Conservation (phyloP, 306 rosid species). For the Trifolium subterraneum region DNA sequence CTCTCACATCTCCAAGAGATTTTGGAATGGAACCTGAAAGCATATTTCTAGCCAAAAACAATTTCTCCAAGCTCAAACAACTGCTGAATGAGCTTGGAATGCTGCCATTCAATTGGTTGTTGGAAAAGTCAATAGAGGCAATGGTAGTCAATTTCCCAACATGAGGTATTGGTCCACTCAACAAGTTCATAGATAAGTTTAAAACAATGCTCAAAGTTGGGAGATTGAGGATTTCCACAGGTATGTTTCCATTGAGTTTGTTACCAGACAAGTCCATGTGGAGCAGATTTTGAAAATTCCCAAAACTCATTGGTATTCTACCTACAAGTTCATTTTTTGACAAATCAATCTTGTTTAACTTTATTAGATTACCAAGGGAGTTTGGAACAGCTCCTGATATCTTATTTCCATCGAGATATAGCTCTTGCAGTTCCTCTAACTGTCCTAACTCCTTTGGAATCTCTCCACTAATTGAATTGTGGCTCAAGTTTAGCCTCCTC, state of each 20-base stretch:
- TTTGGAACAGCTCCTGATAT: constrained; percentile 64
- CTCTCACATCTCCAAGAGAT: constrained; percentile 56
- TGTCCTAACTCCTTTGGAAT: constrained; percentile 67
- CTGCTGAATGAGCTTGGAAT: constrained; percentile 60
- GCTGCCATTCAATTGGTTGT: constrained; percentile 54
- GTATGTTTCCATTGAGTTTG: constrained; percentile 67
- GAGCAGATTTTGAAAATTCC: constrained; percentile 52
- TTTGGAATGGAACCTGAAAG: constrained; percentile 73
- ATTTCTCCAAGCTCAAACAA: constrained; percentile 64
- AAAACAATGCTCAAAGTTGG: constrained; percentile 58
- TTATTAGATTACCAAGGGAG: constrained; percentile 60
- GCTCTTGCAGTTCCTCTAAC: constrained; percentile 53
- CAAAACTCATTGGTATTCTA: constrained; percentile 56
- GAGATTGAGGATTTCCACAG: constrained; percentile 56
- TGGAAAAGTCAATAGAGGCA: constrained; percentile 63
- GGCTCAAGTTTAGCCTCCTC: constrained; percentile 60
- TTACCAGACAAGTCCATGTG: constrained; percentile 71
- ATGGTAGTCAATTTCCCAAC: constrained; percentile 47
- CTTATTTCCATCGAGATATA: constrained; percentile 55
- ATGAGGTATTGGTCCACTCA: constrained; percentile 70
- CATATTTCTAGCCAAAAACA: constrained; percentile 56
- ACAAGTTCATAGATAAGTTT: constrained; percentile 62
- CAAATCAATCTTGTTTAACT: constrained; percentile 60
- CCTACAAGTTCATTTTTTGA: constrained; percentile 61
- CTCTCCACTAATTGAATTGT: constrained; percentile 62